Evolutionary conservation across 257 asterid species (phyloP).

Genomic region (Plantago elongata): DNA sequence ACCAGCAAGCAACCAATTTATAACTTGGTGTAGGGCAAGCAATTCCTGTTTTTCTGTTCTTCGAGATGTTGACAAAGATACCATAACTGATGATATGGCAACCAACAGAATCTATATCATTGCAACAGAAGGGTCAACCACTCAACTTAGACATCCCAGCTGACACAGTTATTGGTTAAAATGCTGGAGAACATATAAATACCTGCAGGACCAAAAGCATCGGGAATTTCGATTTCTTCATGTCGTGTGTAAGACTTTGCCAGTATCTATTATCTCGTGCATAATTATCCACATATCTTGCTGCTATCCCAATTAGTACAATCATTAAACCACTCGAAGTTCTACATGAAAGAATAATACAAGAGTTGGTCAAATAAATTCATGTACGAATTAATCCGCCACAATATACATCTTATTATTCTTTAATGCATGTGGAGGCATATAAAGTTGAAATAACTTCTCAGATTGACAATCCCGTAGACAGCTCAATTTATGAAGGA

Average conservation of each 20-base stretch:
- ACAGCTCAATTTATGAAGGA: neutral
- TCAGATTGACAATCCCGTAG: neutral
- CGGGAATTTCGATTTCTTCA: constrained; percentile 41
- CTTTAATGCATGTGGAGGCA: neutral
- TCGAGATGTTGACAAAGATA: constrained; percentile 78
- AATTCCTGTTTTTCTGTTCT: constrained; percentile 84
- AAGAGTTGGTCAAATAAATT: constrained; percentile 13
- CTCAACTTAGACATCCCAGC: neutral
- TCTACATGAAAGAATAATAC: constrained; percentile 33
- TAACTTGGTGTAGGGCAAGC: constrained; percentile 72
- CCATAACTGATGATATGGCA: constrained; percentile 70
- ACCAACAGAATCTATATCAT: constrained; percentile 64
- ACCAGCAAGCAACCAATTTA: constrained; percentile 93
- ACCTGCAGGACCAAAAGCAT: constrained; percentile 82
- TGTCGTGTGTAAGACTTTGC: constrained; percentile 46
- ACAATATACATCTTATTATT: neutral
- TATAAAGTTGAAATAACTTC: neutral
- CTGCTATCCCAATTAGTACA: constrained; percentile 60
- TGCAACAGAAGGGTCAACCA: constrained; percentile 15
- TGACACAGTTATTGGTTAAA: neutral
- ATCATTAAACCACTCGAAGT: constrained; percentile 60
- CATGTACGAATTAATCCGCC: neutral
- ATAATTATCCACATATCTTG: constrained; percentile 52
- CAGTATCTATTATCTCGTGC: constrained; percentile 47
- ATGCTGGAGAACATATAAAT: constrained; percentile 7